These are phyloP conservation scores for Physcomitrellopsis africana DNA, from an alignment of 225 moss, liverwort and hornwort species.

Conservation along the genomic window DNA sequence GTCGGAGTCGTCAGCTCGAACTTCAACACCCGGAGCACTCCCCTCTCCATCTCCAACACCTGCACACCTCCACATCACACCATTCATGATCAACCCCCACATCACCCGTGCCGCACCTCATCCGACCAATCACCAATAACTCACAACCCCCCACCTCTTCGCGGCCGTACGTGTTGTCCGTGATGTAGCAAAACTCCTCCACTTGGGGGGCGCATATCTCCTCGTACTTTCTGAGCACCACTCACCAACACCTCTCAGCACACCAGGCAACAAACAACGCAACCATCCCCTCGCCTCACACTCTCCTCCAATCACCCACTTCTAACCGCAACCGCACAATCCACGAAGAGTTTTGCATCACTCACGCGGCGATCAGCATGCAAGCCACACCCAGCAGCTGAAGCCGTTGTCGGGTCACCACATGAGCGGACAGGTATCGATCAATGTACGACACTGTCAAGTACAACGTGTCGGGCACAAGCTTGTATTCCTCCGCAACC, in stretches of 20 bases:
- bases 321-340: background rate
- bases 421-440: conserved; percentile 77
- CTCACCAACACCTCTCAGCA: conserved; percentile 9
- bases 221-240: conserved; percentile 77
- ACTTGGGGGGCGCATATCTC: conserved; percentile 98
- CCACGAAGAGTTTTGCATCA: background rate
- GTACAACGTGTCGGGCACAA: conserved; percentile 93
- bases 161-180: conserved; percentile 88
- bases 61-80: background rate
- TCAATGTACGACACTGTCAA: conserved; percentile 90
- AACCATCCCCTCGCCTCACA: background rate
- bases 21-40: conserved; percentile 80
- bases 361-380: conserved; percentile 95
- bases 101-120: no score
- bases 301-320: no score
- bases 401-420: conserved; percentile 81
- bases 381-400: conserved; percentile 98
- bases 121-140: no score
- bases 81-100: background rate
- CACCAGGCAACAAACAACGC: background rate
- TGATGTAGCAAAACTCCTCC: conserved; percentile 99
- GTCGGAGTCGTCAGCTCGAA: conserved; percentile 96
- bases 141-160: conserved; percentile 55
- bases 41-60: conserved; percentile 98
- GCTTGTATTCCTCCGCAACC: conserved; percentile 95